Base-by-base conservation (phyloP, 2,329 filamentous ascomycete species). In the Samsoniella hepiali region DNA sequence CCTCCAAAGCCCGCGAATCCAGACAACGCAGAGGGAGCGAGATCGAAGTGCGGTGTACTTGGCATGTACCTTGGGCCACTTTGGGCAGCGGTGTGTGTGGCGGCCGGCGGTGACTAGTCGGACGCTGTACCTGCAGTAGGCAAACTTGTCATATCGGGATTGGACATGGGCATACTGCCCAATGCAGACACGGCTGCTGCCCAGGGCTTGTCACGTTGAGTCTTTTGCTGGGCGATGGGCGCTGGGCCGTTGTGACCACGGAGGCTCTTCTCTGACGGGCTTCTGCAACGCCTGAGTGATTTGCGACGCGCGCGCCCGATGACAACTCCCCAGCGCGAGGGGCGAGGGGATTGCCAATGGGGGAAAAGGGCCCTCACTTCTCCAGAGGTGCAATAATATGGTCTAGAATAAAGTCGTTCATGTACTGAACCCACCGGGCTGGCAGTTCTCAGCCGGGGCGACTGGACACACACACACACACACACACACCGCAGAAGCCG, bases 51-150 rank as follows among this genome's bases (percentile, higher is more conserved):
- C 58, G 58, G 58, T 60, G 45, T 51, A 49, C 47, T 27, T 40
- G 2, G 13, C 2, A 60, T 59, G 58, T 60, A 53, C 58, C 17
- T 60, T 53, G 34, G 58, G 58, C 47, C 58, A 51, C 45, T 29
- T 36, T 38, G 32, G 47, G 58, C 58, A 49, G 58, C 58, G 38
- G 58, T 61, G 49, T 54, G 40, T n/a, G 58, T 61, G 58, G 58
- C n/a, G n/a, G n/a, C n/a, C 49, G n/a, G 58, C 58, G 58, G 58
- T 61, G 58, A 60, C 58, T 42, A 36, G 49, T 31, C 40, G 54
- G 27, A 17, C 36, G 34, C 34, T 22, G 47, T 61, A 61, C 58
- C 58, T 61, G 58, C 58, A 61, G 58, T 54, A 54, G 58, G 47
- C 31, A 49, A 45, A n/a, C 45, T 59, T 40, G 45, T 40, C 45